Conservation (phyloP, 1,139 yeast genomes). For the Geotrichum bryndzae region DNA sequence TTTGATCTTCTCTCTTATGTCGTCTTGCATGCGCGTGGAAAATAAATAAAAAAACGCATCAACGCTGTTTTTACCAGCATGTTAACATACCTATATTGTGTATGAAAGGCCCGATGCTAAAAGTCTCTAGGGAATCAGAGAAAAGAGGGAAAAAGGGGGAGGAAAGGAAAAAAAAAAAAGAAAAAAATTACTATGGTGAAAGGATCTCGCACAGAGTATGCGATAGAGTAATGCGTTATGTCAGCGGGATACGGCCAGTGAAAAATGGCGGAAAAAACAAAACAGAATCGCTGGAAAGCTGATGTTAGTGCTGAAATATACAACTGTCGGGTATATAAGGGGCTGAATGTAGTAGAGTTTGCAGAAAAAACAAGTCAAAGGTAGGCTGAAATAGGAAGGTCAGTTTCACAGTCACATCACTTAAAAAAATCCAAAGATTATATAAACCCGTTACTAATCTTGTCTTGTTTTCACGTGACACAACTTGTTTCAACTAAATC, state of each 20-base stretch:
- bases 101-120: slow-evolving; percentile 10
- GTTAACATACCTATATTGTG: slow-evolving; percentile 8
- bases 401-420: no score
- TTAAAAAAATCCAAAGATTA: no score
- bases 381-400: not conserved
- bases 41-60: not conserved
- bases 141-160: not conserved
- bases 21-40: not conserved
- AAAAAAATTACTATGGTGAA: not conserved
- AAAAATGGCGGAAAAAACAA: not conserved
- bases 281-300: not conserved
- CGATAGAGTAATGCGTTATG: not conserved
- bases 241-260: not conserved
- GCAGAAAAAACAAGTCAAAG: no score
- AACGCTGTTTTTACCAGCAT: not conserved
- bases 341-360: not conserved
- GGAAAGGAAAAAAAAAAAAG: not conserved
- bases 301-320: not conserved
- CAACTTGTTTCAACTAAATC: no score
- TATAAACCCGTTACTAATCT: no score
- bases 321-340: not conserved
- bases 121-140: slow-evolving; percentile 6
- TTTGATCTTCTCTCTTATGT: not conserved
- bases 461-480: no score
- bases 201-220: not conserved